Percentiles rank a stretch among this genome's conserved stretches.
Evolutionary conservation across 305 asterid genomes (phyloP).

Genomic region (Solanum aculeatissimum): DNA sequence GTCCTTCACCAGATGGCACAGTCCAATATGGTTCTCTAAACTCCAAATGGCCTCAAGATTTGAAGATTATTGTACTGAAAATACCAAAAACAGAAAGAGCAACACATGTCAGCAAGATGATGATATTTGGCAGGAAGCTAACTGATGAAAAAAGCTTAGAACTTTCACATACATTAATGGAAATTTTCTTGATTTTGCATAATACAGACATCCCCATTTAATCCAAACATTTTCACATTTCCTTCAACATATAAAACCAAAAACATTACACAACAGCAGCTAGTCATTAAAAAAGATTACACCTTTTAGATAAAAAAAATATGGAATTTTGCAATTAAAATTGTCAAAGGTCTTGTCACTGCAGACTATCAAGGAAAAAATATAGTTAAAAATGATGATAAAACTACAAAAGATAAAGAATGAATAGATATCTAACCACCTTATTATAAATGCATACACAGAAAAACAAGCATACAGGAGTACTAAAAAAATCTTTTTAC

Average conservation of each 20-base stretch:
- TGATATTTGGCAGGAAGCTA: slow-evolving; percentile 8
- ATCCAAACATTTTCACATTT: slow-evolving; percentile 11
- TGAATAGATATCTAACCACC: neutral
- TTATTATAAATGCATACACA: slow-evolving; percentile 3
- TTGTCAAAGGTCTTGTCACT: slow-evolving; percentile 23
- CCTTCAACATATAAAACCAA: slow-evolving; percentile 36
- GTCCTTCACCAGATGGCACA: slow-evolving; percentile 7
- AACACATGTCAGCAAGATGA: slow-evolving; percentile 41
- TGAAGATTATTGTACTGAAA: slow-evolving; percentile 46
- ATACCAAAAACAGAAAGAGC: slow-evolving; percentile 28
- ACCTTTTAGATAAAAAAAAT: slow-evolving; percentile 4
- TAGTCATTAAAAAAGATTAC: slow-evolving; percentile 6
- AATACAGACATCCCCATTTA: slow-evolving; percentile 25
- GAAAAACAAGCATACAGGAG: neutral
- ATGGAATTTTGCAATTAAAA: neutral
- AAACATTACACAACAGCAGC: neutral
- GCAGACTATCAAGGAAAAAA: neutral
- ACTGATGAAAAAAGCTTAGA: slow-evolving; percentile 22
- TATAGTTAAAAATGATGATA: slow-evolving; percentile 5
- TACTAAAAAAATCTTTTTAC: neutral
- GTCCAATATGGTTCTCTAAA: slow-evolving; percentile 9
- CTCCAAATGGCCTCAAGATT: slow-evolving; percentile 28
- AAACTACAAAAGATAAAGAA: neutral
- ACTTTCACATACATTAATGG: slow-evolving; percentile 44
- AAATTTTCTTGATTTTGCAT: slow-evolving; percentile 1